Evolutionary conservation across 225 moss, liverwort and hornwort species (phyloP), one percentile per base, ranked within the genome.

Genomic region (Marchantia paleacea): DNA sequence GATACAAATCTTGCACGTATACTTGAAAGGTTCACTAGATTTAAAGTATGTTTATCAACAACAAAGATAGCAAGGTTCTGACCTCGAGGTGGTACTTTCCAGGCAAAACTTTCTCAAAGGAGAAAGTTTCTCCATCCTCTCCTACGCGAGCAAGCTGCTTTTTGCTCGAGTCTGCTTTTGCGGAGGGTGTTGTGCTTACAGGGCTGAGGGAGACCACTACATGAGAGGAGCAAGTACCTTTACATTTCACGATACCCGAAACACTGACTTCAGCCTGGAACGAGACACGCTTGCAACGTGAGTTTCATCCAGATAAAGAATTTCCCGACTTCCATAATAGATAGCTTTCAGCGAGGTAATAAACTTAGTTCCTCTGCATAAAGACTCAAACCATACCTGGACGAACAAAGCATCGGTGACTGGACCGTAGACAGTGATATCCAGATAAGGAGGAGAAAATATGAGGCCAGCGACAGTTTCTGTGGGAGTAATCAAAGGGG

Each of bases 41-140:
- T 39, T 39, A 2, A 2, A 39, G 5, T 2, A 39, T 2, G 39
- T 39, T 39, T 39, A 2, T 39, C 39, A 39, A 39, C 39, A 57
- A 19, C 19, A 5, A 57, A 19, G 8, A 1, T 28, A 26, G 53
- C 19, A 10, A 55, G 47, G 67, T 18, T 80, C 80, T 75, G 52
- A 92, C 92, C 90, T 93, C 91, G 49, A 95, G 52, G 55, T 49
- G 83, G 68, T 95, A 95, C 58, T 90, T 89, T 78, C 92, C 95
- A 54, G 93, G 93, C 8, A 93, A 83, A 75, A 93, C 85, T 66
- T 90, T 90, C 78, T 88, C 85, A 74, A 95, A 93, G 12, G 72
- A 26, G 79, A 92, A 95, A 22, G 77, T 82, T 63, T 85, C 88
- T 64, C 84, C 84, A 52, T 80, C 75, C 29, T 82, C 83, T 71